phyloP scores from a whole-genome alignment of 1,139 yeast species.

The Wickerhamomyces sp. region DNA sequence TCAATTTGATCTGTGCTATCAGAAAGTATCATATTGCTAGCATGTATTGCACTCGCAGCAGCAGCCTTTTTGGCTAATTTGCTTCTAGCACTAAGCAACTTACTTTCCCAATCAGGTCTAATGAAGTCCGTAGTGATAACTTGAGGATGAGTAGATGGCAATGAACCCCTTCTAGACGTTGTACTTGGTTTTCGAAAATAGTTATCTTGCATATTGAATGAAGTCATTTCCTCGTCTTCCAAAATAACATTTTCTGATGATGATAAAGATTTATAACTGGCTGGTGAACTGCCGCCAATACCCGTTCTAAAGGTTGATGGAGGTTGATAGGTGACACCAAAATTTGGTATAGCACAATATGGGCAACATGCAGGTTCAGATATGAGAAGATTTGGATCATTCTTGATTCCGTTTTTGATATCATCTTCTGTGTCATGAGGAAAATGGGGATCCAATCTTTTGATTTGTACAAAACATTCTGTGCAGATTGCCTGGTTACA shows the following conservation, averaged over 20 bases:
- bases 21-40: constrained; percentile 56
- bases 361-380: constrained; percentile 93
- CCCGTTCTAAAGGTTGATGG: constrained; percentile 55
- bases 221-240: constrained; percentile 21
- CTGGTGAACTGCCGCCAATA: constrained; percentile 41
- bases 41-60: constrained; percentile 91
- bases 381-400: constrained; percentile 58
- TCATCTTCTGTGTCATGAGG: constrained; percentile 64
- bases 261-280: constrained; percentile 27
- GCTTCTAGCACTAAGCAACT: constrained; percentile 65
- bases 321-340: constrained; percentile 77
- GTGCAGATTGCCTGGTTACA: constrained; percentile 93
- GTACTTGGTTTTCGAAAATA: constrained; percentile 21
- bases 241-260: constrained; percentile 11
- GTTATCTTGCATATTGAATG: constrained; percentile 22
- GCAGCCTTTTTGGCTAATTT: constrained; percentile 84
- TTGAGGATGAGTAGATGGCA: constrained; percentile 57
- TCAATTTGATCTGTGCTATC: constrained; percentile 43
- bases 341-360: constrained; percentile 83
- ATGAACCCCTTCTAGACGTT: constrained; percentile 36
- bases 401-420: constrained; percentile 27
- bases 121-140: constrained; percentile 78
- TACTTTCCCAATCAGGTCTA: constrained; percentile 89
- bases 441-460: constrained; percentile 90
- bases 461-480: constrained; percentile 95